Evolutionary conservation across 768 basidiomycete species (phyloP).

Genomic region (Chalciporus pseudorubinellus): DNA sequence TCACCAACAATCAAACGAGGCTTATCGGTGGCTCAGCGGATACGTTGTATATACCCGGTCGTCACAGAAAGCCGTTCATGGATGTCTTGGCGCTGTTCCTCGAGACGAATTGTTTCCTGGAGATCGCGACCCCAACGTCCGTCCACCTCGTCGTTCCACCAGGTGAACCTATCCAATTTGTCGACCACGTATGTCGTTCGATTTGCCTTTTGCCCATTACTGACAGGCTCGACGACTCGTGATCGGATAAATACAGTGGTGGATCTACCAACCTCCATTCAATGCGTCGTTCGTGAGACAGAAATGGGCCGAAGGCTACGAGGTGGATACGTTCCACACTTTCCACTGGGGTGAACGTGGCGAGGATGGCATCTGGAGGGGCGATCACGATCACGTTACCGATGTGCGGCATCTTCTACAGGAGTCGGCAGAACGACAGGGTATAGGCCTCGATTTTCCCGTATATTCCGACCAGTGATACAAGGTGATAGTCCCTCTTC

Average conservation of each 20-base stretch:
- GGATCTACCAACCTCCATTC: conserved; percentile 48
- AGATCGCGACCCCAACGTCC: conserved; percentile 47
- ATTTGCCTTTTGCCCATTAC: background rate
- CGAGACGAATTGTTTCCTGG: conserved; percentile 47
- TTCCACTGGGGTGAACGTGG: conserved; percentile 48
- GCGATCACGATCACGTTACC: conserved; percentile 32
- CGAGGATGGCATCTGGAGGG: conserved; percentile 35
- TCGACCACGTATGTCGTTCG: conserved; percentile 42
- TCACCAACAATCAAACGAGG: conserved; percentile 34
- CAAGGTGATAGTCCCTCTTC: background rate
- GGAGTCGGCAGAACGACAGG: conserved; percentile 42
- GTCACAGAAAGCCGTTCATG: conserved; percentile 39
- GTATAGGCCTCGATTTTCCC: conserved; percentile 27
- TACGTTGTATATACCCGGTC: conserved; percentile 48
- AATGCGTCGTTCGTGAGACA: conserved; percentile 45
- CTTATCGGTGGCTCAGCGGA: conserved; percentile 49
- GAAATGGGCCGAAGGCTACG: conserved; percentile 44
- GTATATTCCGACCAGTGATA: conserved; percentile 1
- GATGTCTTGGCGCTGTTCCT: conserved; percentile 43
- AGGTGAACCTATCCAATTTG: conserved; percentile 41
- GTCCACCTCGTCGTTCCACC: conserved; percentile 42
- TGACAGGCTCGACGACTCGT: background rate
- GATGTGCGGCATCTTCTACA: conserved; percentile 36
- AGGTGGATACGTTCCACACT: conserved; percentile 52
- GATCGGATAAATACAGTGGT: conserved; percentile 34